A percentile compares a stretch with the other conserved stretches of the same genome.
These are phyloP conservation scores for Plectranthus barbatus DNA, from an alignment of 257 asterid genomes.

Conservation along the genomic window DNA sequence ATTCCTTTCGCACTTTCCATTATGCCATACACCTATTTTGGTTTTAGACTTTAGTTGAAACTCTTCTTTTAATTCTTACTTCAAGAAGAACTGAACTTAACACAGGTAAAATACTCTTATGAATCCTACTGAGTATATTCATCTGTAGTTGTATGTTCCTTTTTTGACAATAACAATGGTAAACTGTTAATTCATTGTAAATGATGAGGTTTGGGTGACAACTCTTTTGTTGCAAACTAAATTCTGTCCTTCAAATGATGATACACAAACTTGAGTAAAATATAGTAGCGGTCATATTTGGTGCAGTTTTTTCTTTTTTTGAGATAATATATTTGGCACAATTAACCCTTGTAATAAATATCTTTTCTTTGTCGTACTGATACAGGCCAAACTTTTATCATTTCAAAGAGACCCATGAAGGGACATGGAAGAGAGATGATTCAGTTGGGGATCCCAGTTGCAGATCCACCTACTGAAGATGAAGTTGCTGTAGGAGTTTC, in stretches of 20 bases:
- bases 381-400: constrained; percentile 67
- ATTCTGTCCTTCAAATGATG: constrained; percentile 2
- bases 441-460: constrained; percentile 64
- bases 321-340: background rate
- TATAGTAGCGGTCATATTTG: background rate
- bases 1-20: background rate
- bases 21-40: background rate
- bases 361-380: constrained; percentile 20
- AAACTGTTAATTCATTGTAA: background rate
- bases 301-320: too few relatives aligned
- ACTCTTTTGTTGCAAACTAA: background rate
- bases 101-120: too few relatives aligned
- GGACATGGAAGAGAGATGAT: constrained; percentile 95
- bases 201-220: background rate
- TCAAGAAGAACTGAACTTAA: background rate
- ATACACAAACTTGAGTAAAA: background rate
- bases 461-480: constrained; percentile 56
- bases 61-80: background rate
- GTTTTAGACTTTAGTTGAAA: background rate
- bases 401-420: constrained; percentile 65
- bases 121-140: too few relatives aligned
- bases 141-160: too few relatives aligned
- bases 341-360: constrained; percentile 5
- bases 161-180: background rate
- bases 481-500: constrained; percentile 45